These are phyloP conservation scores for Calycina herbarum DNA, from an alignment of 2,329 filamentous ascomycete species.

Conservation along the genomic window DNA sequence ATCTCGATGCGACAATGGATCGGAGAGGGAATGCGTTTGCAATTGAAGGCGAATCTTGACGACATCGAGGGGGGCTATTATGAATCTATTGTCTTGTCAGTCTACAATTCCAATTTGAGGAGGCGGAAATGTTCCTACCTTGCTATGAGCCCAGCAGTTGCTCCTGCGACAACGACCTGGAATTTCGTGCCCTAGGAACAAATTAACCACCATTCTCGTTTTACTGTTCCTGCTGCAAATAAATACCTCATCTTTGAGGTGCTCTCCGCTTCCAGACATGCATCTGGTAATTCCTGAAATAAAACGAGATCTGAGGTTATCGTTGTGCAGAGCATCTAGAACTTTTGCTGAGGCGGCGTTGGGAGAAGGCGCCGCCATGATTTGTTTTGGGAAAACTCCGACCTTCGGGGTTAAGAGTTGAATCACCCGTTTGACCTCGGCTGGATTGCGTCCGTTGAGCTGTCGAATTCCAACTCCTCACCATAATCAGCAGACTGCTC, in stretches of 20 bases:
- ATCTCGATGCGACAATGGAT: slow-evolving; percentile 60
- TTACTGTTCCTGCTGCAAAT: background rate
- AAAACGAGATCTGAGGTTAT: slow-evolving; percentile 1
- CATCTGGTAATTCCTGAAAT: slow-evolving; percentile 39
- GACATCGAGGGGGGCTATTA: slow-evolving; percentile 93
- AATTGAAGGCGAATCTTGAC: slow-evolving; percentile 97
- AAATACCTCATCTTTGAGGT: slow-evolving; percentile 68
- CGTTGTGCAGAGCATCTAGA: slow-evolving; percentile 2
- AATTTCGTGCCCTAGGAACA: slow-evolving; percentile 58
- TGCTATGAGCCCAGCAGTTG: slow-evolving; percentile 80
- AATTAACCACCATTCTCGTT: slow-evolving; percentile 4
- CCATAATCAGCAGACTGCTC: slow-evolving; percentile 1
- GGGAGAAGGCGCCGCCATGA: background rate
- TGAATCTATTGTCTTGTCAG: slow-evolving; percentile 60
- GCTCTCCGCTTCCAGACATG: slow-evolving; percentile 63
- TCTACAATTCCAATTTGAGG: slow-evolving; percentile 2
- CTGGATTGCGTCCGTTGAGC: background rate
- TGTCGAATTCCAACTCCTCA: background rate
- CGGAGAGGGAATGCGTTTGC: slow-evolving; percentile 76
- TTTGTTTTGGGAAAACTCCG: background rate
- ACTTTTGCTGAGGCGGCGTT: slow-evolving; percentile 4
- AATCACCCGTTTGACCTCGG: background rate
- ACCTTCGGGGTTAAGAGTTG: background rate
- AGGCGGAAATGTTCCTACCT: slow-evolving; percentile 51
- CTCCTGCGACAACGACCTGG: slow-evolving; percentile 67